These are phyloP conservation scores for Cyberlindnera bimundalis DNA, from an alignment of 805 yeast genomes.

Conservation along the genomic window DNA sequence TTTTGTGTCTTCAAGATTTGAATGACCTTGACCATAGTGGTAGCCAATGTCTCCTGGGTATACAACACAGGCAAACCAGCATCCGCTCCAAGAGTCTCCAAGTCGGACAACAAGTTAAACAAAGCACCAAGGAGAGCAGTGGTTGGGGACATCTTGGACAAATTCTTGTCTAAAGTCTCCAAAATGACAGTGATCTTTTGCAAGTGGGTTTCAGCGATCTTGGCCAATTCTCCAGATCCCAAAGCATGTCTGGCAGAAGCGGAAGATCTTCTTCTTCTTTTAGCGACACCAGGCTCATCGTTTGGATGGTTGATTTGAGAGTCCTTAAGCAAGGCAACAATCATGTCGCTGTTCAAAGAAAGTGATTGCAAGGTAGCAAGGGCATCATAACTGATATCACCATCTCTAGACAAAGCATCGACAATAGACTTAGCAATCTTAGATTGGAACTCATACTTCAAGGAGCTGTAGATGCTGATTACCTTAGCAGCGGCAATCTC, in stretches of 20 bases:
- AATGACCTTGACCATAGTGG: slow-evolving; percentile 74
- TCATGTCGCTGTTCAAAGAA: slow-evolving; percentile 50
- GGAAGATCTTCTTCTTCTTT: slow-evolving; percentile 82
- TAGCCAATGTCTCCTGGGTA: slow-evolving; percentile 86
- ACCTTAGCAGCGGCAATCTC: slow-evolving; percentile 50
- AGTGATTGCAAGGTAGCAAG: slow-evolving; percentile 51
- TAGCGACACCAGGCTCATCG: slow-evolving; percentile 45
- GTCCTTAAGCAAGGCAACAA: slow-evolving; percentile 55
- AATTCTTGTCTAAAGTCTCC: slow-evolving; percentile 65
- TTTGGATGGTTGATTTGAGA: slow-evolving; percentile 51
- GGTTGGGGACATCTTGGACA: slow-evolving; percentile 30
- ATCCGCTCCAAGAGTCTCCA: slow-evolving; percentile 83
- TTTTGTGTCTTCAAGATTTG: slow-evolving; percentile 44
- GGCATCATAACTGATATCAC: slow-evolving; percentile 46
- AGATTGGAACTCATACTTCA: slow-evolving; percentile 57
- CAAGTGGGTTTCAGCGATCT: slow-evolving; percentile 74
- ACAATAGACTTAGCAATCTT: slow-evolving; percentile 57
- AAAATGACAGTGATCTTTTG: slow-evolving; percentile 73
- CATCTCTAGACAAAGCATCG: slow-evolving; percentile 46
- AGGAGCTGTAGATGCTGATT: slow-evolving; percentile 48
- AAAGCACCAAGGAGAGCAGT: slow-evolving; percentile 48
- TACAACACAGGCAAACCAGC: slow-evolving; percentile 89
- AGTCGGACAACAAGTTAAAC: slow-evolving; percentile 64
- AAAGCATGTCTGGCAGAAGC: slow-evolving; percentile 73
- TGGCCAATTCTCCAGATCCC: slow-evolving; percentile 63